Conservation (phyloP, 177 flowering plant species). For the Vitis hybrid region DNA sequence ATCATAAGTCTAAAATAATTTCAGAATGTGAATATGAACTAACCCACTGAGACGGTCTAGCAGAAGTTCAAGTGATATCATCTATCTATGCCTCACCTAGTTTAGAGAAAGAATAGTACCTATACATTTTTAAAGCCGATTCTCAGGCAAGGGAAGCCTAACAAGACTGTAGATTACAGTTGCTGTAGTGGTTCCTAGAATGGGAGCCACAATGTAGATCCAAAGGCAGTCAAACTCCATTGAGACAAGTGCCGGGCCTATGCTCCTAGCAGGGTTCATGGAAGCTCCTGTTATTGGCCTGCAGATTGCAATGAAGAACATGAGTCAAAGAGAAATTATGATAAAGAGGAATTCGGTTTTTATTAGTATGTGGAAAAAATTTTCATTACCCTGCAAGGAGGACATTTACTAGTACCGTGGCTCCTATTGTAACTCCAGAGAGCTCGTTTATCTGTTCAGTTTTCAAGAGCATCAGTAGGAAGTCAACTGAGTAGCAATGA, state of each 20-base stretch:
- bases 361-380: not conserved
- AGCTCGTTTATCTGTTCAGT: conserved; percentile 26
- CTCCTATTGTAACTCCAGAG: conserved; percentile 39
- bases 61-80: no score
- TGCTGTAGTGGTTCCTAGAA: conserved; percentile 22
- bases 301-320: not conserved
- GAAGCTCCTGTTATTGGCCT: conserved; percentile 35
- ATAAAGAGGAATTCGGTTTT: no score
- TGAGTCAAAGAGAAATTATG: not conserved
- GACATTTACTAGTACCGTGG: conserved; percentile 23
- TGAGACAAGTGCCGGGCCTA: conserved; percentile 30
- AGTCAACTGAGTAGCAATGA: no score
- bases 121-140: no score
- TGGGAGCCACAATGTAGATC: conserved; percentile 27
- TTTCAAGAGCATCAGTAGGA: not conserved
- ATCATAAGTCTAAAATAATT: no score
- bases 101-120: no score
- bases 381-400: conserved; percentile 37
- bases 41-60: no score
- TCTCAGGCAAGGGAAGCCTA: not conserved
- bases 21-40: no score
- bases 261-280: conserved; percentile 41
- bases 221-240: conserved; percentile 8
- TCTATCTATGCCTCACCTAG: no score
- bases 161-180: conserved; percentile 14